Base-by-base conservation (phyloP, 2,329 filamentous ascomycete genomes). In the Fusarium sp. region DNA sequence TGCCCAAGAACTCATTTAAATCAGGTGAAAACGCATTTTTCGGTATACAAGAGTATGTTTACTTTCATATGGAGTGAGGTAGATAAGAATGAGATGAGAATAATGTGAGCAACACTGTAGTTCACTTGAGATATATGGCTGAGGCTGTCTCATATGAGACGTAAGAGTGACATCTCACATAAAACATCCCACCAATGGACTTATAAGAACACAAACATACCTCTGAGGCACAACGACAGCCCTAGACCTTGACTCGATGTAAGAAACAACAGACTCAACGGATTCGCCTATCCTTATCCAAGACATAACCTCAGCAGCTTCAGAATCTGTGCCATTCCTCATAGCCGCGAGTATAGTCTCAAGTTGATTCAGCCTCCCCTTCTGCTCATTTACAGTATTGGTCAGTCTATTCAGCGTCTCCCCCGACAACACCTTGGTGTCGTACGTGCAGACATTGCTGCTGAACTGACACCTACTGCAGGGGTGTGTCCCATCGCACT, bases 221-320 rank as follows among this genome's bases (percentile, higher is more conserved):
- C 39, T 72, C 26, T 39, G 13, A 54, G 26, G 13, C n/a, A 70
- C 41, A 54, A 57, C 35, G 20, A 42, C 47, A 24, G 42, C 31
- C 30, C 51, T 71, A 13, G 31, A 39, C 24, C 13, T 72, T 14
- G 48, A 56, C 22, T 63, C 61, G 26, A 67, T 61, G 16, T 59
- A 73, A 10, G 70, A 63, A 48, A 67, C 65, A 28, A 72, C 57
- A 38, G 48, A 65, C 30, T 63, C 48, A 26, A 63, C 56, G 1
- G 53, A n/a, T 26, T 71, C 48, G 14, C 70, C 65, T 50, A 73
- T 68, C 22, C 61, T 53, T 13, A 73, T 24, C 57, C 65, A 67
- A 22, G 57, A 41, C 66, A 72, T 67, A 18, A 71, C 41, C 39
- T 71, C 70, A 16, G 48, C 69, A 18, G 70, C 65, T 28, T 71